These are phyloP conservation scores for Leucogyrophana mollusca DNA, from an alignment of 768 basidiomycete genomes.

Conservation along the genomic window DNA sequence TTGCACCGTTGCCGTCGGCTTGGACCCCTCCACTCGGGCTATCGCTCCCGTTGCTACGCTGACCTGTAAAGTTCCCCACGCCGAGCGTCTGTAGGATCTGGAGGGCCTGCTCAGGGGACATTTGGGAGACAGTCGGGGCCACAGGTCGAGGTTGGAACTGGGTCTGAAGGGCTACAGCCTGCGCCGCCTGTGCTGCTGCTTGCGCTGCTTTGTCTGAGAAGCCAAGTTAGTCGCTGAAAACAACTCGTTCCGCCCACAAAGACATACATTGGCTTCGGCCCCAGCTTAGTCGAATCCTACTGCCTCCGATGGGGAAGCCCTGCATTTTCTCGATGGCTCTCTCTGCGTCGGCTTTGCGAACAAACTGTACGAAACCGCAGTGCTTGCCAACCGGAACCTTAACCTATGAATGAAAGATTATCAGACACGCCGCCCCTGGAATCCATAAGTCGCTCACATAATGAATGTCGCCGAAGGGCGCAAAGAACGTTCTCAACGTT, in stretches of 20 bases:
- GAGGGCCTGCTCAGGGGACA: slow-evolving; percentile 64
- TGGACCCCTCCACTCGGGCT: slow-evolving; percentile 9
- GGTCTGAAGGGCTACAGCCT: slow-evolving; percentile 66
- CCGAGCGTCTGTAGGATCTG: slow-evolving; percentile 60
- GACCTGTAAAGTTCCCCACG: slow-evolving; percentile 36
- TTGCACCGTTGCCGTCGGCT: slow-evolving; percentile 11
- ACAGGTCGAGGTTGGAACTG: slow-evolving; percentile 33
- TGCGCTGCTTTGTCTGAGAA: slow-evolving; percentile 82
- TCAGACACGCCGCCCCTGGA: slow-evolving; percentile 1
- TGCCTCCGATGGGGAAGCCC: slow-evolving; percentile 92
- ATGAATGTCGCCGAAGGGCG: slow-evolving; percentile 91
- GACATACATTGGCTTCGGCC: slow-evolving; percentile 83
- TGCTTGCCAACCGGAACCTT: slow-evolving; percentile 97
- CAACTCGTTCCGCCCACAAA: not conserved
- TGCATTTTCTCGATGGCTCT: slow-evolving; percentile 95
- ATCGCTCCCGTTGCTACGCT: slow-evolving; percentile 10
- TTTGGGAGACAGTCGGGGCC: slow-evolving; percentile 21
- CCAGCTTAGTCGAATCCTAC: slow-evolving; percentile 89
- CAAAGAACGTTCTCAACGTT: slow-evolving; percentile 85
- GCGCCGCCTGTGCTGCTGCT: slow-evolving; percentile 82
- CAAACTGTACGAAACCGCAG: slow-evolving; percentile 95
- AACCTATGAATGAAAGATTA: slow-evolving; percentile 48
- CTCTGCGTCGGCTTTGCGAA: slow-evolving; percentile 89
- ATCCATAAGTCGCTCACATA: slow-evolving; percentile 54
- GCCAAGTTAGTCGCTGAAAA: slow-evolving; percentile 6